Conservation (phyloP, 192 early-diverging fungal species). For the Coemansia reversa region DNA sequence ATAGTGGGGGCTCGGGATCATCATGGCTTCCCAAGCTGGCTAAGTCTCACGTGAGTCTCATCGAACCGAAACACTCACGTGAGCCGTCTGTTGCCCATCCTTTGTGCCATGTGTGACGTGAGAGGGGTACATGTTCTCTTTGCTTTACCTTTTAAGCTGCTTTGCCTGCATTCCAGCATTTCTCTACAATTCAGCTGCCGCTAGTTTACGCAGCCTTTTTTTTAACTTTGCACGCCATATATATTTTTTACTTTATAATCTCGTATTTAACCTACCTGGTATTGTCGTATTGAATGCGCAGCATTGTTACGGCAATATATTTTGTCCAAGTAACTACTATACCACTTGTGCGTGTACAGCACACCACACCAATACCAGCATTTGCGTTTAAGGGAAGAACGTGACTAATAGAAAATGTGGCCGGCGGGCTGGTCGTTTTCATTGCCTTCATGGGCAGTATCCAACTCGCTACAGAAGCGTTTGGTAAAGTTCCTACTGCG, state of each 20-base stretch:
- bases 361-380: background rate
- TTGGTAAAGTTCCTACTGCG: constrained; percentile 79
- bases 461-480: constrained; percentile 77
- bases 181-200: background rate
- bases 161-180: background rate
- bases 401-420: constrained; percentile 34
- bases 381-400: background rate
- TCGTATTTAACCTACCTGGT: constrained; percentile 1
- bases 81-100: constrained; percentile 7
- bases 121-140: background rate
- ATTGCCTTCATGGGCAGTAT: constrained; percentile 57
- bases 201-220: constrained; percentile 6
- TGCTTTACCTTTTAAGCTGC: background rate
- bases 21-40: background rate
- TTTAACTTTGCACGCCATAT: background rate
- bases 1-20: no score
- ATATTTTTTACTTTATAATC: background rate
- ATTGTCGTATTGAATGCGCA: constrained; percentile 1
- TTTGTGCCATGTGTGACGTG: constrained; percentile 5
- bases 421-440: constrained; percentile 49
- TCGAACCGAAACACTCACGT: constrained; percentile 12
- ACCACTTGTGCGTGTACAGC: background rate
- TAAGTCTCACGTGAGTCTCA: constrained; percentile 11
- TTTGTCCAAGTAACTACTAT: background rate
- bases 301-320: constrained; percentile 1